A percentile compares a stretch with the other conserved stretches of the same genome.
Conservation (phyloP, 805 yeast species). For the Metschnikowia henanensis region DNA sequence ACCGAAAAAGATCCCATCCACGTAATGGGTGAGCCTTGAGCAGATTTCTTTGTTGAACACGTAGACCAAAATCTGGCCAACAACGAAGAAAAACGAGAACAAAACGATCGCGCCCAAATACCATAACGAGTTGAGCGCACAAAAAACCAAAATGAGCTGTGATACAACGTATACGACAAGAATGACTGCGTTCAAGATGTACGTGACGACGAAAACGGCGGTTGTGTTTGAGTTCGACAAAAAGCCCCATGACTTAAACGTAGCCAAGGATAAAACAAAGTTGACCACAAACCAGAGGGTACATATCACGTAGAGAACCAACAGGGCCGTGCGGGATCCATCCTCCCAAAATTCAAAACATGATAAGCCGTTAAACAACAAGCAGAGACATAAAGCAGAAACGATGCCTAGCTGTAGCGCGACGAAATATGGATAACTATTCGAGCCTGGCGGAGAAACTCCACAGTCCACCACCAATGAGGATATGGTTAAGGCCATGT, state of each 20-base stretch:
- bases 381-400: slow-evolving; percentile 67
- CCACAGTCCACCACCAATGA: slow-evolving; percentile 88
- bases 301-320: slow-evolving; percentile 53
- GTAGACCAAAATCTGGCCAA: slow-evolving; percentile 78
- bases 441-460: slow-evolving; percentile 83
- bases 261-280: slow-evolving; percentile 66
- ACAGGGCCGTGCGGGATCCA: slow-evolving; percentile 70
- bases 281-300: slow-evolving; percentile 58
- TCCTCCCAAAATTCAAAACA: slow-evolving; percentile 96
- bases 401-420: slow-evolving; percentile 76
- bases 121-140: slow-evolving; percentile 79
- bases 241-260: slow-evolving; percentile 65
- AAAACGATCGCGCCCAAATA: slow-evolving; percentile 81
- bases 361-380: slow-evolving; percentile 72
- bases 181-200: slow-evolving; percentile 68
- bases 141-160: slow-evolving; percentile 65
- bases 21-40: slow-evolving; percentile 71
- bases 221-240: slow-evolving; percentile 54
- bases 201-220: slow-evolving; percentile 70
- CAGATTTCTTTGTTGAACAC: slow-evolving; percentile 70
- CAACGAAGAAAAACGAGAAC: slow-evolving; percentile 69
- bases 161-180: slow-evolving; percentile 61
- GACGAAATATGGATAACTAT: slow-evolving; percentile 77
- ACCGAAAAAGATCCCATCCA: slow-evolving; percentile 88
- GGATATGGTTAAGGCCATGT: slow-evolving; percentile 56